A percentile compares a stretch with the other conserved stretches of the same genome.
phyloP scores from a whole-genome alignment of 257 asterid genomes.

The Ocimum tenuiflorum region DNA sequence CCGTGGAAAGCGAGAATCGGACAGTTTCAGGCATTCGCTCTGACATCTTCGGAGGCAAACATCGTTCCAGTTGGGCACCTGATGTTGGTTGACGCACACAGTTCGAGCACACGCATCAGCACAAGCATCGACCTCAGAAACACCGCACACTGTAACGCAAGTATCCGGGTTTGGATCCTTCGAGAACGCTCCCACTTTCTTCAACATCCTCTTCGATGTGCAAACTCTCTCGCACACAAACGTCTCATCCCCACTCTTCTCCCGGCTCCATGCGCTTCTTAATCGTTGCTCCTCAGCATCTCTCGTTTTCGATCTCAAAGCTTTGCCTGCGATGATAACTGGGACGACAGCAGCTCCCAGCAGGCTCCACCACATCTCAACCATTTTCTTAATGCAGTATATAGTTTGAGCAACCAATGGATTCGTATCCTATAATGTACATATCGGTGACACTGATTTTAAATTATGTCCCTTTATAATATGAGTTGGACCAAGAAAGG shows the following conservation, averaged over 20 bases:
- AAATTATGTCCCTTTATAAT: not conserved
- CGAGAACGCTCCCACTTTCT: conserved; percentile 87
- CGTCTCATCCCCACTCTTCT: conserved; percentile 74
- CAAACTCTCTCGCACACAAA: conserved; percentile 96
- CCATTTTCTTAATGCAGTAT: conserved; percentile 36
- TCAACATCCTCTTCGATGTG: conserved; percentile 89
- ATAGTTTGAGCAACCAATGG: not conserved
- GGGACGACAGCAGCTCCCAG: conserved; percentile 73
- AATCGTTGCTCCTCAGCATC: conserved; percentile 64
- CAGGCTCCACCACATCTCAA: conserved; percentile 79
- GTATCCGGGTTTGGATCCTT: conserved; percentile 88
- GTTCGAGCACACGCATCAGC: conserved; percentile 93
- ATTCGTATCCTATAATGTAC: not conserved
- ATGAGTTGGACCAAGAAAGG: not conserved
- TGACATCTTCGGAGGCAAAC: conserved; percentile 89
- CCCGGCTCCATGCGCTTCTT: conserved; percentile 62
- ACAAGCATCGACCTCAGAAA: conserved; percentile 96
- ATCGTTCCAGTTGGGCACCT: conserved; percentile 95
- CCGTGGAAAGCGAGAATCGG: conserved; percentile 39
- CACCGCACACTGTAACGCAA: conserved; percentile 92
- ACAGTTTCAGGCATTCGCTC: conserved; percentile 78
- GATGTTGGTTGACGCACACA: conserved; percentile 86
- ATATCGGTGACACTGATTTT: not conserved
- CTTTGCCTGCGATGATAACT: conserved; percentile 67
- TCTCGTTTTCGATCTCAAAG: conserved; percentile 56